Evolutionary conservation across 2,329 filamentous ascomycete species (phyloP).

Genomic region (Pseudopithomyces chartarum): DNA sequence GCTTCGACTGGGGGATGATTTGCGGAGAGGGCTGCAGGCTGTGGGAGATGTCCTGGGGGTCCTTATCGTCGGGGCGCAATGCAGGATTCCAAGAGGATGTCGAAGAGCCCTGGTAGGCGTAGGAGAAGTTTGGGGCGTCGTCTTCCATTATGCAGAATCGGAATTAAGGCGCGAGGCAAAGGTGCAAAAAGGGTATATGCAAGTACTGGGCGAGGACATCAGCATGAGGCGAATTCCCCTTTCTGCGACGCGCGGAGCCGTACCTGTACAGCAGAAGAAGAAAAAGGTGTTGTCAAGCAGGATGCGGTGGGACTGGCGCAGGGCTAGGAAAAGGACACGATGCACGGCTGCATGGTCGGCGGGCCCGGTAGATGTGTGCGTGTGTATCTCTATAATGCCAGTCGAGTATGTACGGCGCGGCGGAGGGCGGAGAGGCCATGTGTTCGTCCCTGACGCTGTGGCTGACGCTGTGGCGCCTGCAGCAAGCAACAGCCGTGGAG

Average conservation of each 20-base stretch:
- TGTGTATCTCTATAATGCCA: background rate
- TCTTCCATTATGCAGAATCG: conserved; percentile 42
- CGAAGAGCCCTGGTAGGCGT: conserved; percentile 40
- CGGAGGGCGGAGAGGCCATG: conserved; percentile 26
- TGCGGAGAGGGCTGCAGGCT: conserved; percentile 17
- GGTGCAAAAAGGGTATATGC: conserved; percentile 39
- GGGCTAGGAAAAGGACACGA: conserved; percentile 30
- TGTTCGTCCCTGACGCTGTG: conserved; percentile 20
- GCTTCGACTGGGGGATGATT: conserved; percentile 12
- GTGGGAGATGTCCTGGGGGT: conserved; percentile 16
- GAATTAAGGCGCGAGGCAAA: conserved; percentile 8
- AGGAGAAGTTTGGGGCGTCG: conserved; percentile 47
- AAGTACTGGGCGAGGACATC: conserved; percentile 34
- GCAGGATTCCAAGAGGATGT: conserved; percentile 59
- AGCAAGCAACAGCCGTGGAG: background rate
- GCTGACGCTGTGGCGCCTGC: conserved; percentile 10
- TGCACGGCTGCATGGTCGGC: conserved; percentile 24
- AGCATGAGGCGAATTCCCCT: conserved; percentile 20
- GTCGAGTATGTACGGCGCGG: conserved; percentile 15
- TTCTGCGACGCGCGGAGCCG: conserved; percentile 14
- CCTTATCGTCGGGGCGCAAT: conserved; percentile 50
- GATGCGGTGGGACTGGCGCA: conserved; percentile 13
- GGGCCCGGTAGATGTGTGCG: background rate
- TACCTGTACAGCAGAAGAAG: conserved; percentile 43
- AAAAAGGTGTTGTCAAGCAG: background rate